Conservation (phyloP, 345 rosid species). For the Salix arbutifolia region DNA sequence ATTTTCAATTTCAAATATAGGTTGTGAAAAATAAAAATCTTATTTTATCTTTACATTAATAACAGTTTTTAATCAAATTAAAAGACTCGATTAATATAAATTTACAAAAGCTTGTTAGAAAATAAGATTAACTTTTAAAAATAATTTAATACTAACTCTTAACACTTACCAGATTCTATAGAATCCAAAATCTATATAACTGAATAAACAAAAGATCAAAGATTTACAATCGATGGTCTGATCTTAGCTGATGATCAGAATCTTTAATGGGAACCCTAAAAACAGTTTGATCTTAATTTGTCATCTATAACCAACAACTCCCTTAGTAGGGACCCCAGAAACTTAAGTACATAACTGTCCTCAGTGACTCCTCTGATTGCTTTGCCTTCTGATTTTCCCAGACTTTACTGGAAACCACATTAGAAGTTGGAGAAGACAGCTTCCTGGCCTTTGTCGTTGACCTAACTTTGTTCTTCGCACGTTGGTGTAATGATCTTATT, state of each 20-base stretch:
- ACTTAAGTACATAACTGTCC: constrained; percentile 28
- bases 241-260: background rate
- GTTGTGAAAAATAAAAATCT: too few species aligned
- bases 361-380: constrained; percentile 25
- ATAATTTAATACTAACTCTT: too few species aligned
- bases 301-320: background rate
- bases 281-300: background rate
- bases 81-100: too few species aligned
- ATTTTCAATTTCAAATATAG: too few species aligned
- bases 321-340: constrained; percentile 20
- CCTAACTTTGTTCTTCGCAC: constrained; percentile 35
- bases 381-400: constrained; percentile 15
- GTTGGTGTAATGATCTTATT: constrained; percentile 37
- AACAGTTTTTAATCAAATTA: too few species aligned
- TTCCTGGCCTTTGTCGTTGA: constrained; percentile 39
- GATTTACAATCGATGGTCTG: background rate
- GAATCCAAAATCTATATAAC: too few species aligned
- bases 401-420: constrained; percentile 1
- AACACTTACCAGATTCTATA: too few species aligned
- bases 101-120: too few species aligned
- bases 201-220: too few species aligned
- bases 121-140: too few species aligned
- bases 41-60: too few species aligned
- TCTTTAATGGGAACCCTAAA: too few species aligned
- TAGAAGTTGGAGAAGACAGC: constrained; percentile 39